Evolutionary conservation across 805 yeast species (phyloP), one percentile per base, ranked within the genome.

Genomic region (Cyberlindnera amylophila): DNA sequence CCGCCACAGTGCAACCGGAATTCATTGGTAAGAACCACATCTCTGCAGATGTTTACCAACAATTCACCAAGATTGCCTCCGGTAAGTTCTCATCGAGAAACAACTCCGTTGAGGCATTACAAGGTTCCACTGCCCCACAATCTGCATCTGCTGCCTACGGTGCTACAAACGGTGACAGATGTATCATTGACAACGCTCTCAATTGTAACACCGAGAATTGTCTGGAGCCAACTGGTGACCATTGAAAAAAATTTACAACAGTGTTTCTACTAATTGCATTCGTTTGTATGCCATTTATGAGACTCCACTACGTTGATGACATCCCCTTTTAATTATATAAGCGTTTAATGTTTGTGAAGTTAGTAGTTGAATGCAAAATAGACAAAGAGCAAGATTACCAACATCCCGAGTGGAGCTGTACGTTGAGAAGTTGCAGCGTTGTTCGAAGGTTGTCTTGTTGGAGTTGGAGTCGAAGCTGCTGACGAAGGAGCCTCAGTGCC

Each of bases 1-100:
- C 93, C 29, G 96, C 91, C 15, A 91, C 99, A 2, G 90, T 93
- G 38, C 99, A 91, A 65, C 99, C 99, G 0, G 99, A 91, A 66
- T 93, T 91, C 56, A 61, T 71, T 14, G 57, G 61, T 10, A 41
- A 43, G 41, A 50, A 57, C n/a, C 38, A 45, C 21, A 56, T 63
- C 14, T 53, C 62, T 13, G 52, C 59, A 7, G 66, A 61, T 26
- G 58, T 57, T 32, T 58, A 59, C 42, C 55, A 64, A 49, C 59
- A 63, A 42, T 57, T 65, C 37, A 61, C 67, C 6, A 55, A 58
- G 27, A 53, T 64, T 24, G 64, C 64, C 3, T 58, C 62, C 38
- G 68, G 67, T 7, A 55, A 56, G 41, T 51, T 52, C 36, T 44
- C 60, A 2, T 46, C 61, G 17, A 46, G 52, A 38, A 48, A 45